Evolutionary conservation across 495 filamentous ascomycete genomes (phyloP), one percentile per base, ranked within the genome.

Genomic region (Podospora didyma): DNA sequence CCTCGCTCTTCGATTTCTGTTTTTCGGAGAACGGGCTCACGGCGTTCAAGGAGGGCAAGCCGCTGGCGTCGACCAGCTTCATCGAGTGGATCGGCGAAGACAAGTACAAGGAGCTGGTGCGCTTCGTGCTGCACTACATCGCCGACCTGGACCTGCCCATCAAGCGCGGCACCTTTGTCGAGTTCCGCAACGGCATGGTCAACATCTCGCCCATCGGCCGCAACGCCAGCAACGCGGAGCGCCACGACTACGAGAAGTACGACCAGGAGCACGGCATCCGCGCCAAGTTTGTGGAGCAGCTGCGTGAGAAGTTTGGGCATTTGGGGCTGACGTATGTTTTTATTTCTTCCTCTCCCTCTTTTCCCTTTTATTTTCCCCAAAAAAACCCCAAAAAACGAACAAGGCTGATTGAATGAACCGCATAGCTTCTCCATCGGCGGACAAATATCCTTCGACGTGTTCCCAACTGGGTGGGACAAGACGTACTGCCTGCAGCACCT

Each of bases 111-210:
- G 75, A 85, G 63, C 75, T 98, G 54, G 90, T 88, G 14, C 86
- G 83, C 60, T 98, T 92, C 75, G 81, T 87, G 58, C 80, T 97
- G 69, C 89, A 86, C 71, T 95, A 96, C 70, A 83, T 98, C 59
- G 89, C 92, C 59, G 90, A 96, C 67, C 72, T 96, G 34, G 89
- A 95, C 63, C 78, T 84, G 75, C 94, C 93, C 39, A 73, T 90
- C 72, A 97, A 95, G 85, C 81, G 93, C 46, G 94, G 94, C 61
- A 98, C 94, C 28, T 98, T 98, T 69, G 75, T 98, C 57, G 94
- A 98, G 79, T 98, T 96, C 79, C 82, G 89, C 57, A 96, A 93
- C 68, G 94, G 94, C 70, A 97, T 97, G 94, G 83, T 98, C 72
- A 98, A 98, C 62, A 77, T 98, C 60, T 88, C 83, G 37, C 94